These are phyloP conservation scores for Myxozyma udenii DNA, from an alignment of 805 yeast genomes.

Conservation along the genomic window DNA sequence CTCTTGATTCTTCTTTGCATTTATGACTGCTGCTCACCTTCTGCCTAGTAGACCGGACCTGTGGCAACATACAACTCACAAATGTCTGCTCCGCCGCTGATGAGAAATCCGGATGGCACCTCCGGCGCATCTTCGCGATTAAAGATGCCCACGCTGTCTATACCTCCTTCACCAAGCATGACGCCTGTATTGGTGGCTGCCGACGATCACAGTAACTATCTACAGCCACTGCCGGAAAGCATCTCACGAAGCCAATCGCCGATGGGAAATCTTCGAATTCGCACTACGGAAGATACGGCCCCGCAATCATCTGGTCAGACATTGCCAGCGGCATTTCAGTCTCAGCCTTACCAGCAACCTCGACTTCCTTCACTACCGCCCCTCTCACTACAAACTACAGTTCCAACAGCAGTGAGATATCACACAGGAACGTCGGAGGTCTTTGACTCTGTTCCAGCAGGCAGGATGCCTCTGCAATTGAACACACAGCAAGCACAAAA, in stretches of 20 bases:
- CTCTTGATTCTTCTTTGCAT: too few species aligned
- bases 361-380: too few species aligned
- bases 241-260: neutral
- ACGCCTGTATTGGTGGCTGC: constrained; percentile 1
- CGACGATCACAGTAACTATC: constrained; percentile 1
- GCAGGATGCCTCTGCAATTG: neutral
- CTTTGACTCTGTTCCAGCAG: constrained; percentile 2
- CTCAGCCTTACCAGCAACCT: neutral
- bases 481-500: neutral
- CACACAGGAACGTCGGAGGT: neutral
- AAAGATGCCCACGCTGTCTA: constrained; percentile 20
- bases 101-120: constrained; percentile 15
- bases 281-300: neutral
- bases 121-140: constrained; percentile 17
- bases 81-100: constrained; percentile 23
- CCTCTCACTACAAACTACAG: too few species aligned
- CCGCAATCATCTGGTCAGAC: neutral
- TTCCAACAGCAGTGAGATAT: too few species aligned
- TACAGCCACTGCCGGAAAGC: neutral
- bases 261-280: neutral
- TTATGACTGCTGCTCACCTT: neutral
- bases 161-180: constrained; percentile 15
- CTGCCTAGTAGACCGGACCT: neutral
- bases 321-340: neutral
- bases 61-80: neutral